Base-by-base conservation (phyloP, 257 asterid species). In the Solanum phureja region DNA sequence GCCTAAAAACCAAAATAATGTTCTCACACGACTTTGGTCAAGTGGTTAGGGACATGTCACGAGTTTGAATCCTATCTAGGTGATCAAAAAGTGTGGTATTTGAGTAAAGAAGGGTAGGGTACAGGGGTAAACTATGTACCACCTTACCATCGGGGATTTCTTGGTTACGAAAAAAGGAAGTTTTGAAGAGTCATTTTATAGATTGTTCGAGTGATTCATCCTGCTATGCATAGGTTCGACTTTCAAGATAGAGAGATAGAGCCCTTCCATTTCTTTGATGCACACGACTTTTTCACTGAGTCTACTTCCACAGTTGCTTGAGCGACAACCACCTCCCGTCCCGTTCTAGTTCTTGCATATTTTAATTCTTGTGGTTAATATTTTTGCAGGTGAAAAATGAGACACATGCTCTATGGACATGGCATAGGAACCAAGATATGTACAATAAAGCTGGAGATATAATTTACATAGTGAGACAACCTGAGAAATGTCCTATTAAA, bases 351-450 rank as follows among this genome's bases (percentile, higher is more conserved):
- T 56, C 24, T 56, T 56, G 64, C 24, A 56, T 62, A 0, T n/a
- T 62, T 10, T 62, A 44, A 8, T 29, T 4, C 6, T 49, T 29
- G 7, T 10, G 18, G 56, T 58, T 34, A 68, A 82, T 82, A 56
- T 56, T 56, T 74, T 5, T 89, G 91, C 90, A 96, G 99, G 95
- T 95, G 92, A 93, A 92, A 93, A 96, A 96, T 21, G 94, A 91
- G 88, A 96, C 99, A 11, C 98, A 96, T 87, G 98, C 98, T 77
- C 92, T 96, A 14, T 96, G 99, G 99, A 95, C 96, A 83, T 96
- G 99, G 99, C 98, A 96, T 77, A 93, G 98, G 44, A 96, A 96
- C 87, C 98, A 95, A 86, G 99, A 96, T 85, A 91, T 95, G 96
- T 96, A 96, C 88, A 88, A 92, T 31, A 89, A 88, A 90, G 87